Evolutionary conservation across 371 early-diverging fungal species (phyloP).

Genomic region (Mucor lusitanicus): DNA sequence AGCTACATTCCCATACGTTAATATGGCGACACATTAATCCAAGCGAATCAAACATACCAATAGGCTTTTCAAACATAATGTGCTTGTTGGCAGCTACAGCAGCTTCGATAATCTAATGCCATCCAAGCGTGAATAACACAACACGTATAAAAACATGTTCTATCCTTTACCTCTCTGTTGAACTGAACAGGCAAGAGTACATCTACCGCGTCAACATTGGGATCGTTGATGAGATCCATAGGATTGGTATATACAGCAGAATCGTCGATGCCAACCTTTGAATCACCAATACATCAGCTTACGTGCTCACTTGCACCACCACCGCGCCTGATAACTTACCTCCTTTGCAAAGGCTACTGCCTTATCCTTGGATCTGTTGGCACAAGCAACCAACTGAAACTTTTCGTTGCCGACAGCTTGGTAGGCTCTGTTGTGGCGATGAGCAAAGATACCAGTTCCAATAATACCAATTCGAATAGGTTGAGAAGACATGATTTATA

Average conservation of each 20-base stretch:
- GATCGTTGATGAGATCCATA: constrained; percentile 40
- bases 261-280: constrained; percentile 47
- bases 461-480: constrained; percentile 53
- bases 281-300: not conserved
- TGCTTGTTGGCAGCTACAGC: constrained; percentile 49
- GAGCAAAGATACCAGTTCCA: constrained; percentile 56
- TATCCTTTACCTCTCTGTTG: constrained; percentile 35
- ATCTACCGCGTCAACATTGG: constrained; percentile 44
- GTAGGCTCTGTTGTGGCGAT: constrained; percentile 51
- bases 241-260: constrained; percentile 44
- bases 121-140: not conserved
- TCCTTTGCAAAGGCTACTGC: constrained; percentile 50
- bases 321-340: constrained; percentile 15
- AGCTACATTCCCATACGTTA: constrained; percentile 23
- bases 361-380: constrained; percentile 51
- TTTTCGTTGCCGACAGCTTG: constrained; percentile 38
- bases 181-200: constrained; percentile 45
- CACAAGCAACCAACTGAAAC: constrained; percentile 50
- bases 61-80: constrained; percentile 53
- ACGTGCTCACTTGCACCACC: not conserved
- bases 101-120: constrained; percentile 38
- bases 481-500: constrained; percentile 10
- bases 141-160: not conserved
- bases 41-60: constrained; percentile 25
- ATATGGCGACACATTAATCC: not conserved